A percentile compares a stretch with the other conserved stretches of the same genome.
Conservation (phyloP, 371 early-diverging fungal genomes). For the Gilbertella persicaria region DNA sequence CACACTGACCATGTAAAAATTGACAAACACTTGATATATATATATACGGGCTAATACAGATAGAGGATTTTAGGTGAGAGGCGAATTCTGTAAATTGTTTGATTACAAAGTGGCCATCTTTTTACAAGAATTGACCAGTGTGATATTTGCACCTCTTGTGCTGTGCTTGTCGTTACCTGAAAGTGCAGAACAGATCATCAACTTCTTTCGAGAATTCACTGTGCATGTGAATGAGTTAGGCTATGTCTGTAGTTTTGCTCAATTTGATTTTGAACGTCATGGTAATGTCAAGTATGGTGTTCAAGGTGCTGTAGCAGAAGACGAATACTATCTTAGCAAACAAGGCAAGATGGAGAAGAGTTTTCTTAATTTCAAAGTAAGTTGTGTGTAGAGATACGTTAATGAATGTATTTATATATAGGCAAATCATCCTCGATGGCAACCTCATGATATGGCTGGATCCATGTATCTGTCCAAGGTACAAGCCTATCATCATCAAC, state of each 20-base stretch:
- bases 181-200: constrained; percentile 80
- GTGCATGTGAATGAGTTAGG: constrained; percentile 90
- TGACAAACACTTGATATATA: neutral
- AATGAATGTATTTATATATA: constrained; percentile 18
- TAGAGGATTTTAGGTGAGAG: constrained; percentile 64
- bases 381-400: neutral
- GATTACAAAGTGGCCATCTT: constrained; percentile 80
- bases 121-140: constrained; percentile 79
- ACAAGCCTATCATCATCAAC: constrained; percentile 31
- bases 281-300: constrained; percentile 87
- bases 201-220: constrained; percentile 93
- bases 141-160: constrained; percentile 85
- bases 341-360: constrained; percentile 97
- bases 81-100: constrained; percentile 79
- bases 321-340: constrained; percentile 71
- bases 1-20: constrained; percentile 78
- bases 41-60: neutral
- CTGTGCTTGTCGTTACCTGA: constrained; percentile 80
- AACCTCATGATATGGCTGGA: constrained; percentile 68
- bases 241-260: constrained; percentile 94
- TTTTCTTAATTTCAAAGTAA: constrained; percentile 91
- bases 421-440: constrained; percentile 86
- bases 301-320: constrained; percentile 53
- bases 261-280: constrained; percentile 86
- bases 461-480: constrained; percentile 69